Evolutionary conservation across 148 eudicot genomes (phyloP).

Genomic region (Dianthus caryophyllus): DNA sequence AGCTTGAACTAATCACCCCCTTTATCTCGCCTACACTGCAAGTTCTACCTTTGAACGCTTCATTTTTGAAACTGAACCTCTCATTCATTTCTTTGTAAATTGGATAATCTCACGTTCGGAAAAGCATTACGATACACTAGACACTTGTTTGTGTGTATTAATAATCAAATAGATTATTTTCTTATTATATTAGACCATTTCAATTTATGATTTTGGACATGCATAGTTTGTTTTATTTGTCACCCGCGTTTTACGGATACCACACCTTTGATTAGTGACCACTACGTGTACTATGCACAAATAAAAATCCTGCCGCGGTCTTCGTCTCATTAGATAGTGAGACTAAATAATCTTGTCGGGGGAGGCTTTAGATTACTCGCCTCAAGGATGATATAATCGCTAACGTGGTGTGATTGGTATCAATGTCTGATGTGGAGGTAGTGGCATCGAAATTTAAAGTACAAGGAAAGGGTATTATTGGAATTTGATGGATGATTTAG

Average conservation of each 20-base stretch:
- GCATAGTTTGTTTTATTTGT: not conserved
- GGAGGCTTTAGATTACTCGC: no score
- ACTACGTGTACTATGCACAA: no score
- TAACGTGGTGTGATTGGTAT: no score
- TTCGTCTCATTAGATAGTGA: no score
- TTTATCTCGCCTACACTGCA: not conserved
- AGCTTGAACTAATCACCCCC: no score
- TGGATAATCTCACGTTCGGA: not conserved
- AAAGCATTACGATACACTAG: not conserved
- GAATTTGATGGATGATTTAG: not conserved
- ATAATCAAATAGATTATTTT: not conserved
- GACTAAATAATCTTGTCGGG: no score
- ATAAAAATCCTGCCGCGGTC: no score
- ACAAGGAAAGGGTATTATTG: not conserved
- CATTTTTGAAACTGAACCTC: not conserved
- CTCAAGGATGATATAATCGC: no score
- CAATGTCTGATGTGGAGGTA: no score
- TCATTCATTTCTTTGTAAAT: not conserved
- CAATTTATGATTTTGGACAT: not conserved
- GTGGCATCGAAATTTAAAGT: no score
- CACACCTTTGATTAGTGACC: no score
- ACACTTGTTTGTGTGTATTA: not conserved
- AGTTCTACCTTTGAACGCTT: not conserved
- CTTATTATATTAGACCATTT: not conserved
- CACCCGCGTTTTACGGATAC: not conserved